phyloP scores from a whole-genome alignment of 768 basidiomycete genomes.

The Boletus fagicola region DNA sequence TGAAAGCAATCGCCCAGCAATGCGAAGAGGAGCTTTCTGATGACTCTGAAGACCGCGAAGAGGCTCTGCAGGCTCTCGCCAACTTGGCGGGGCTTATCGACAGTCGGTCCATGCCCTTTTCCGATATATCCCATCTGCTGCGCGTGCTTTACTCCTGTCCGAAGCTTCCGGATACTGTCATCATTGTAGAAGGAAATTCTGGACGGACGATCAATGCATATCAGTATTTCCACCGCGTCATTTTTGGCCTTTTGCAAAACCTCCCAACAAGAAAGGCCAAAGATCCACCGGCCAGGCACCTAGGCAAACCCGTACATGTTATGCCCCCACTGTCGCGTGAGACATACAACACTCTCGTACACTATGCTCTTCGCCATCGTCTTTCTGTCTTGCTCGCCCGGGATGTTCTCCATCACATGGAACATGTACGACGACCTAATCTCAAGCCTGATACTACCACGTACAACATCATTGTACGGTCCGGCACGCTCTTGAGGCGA shows the following conservation, averaged over 20 bases:
- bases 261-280: constrained; percentile 30
- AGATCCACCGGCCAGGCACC: constrained; percentile 15
- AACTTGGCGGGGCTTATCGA: constrained; percentile 56
- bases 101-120: constrained; percentile 44
- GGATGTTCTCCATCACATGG: constrained; percentile 56
- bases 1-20: constrained; percentile 33
- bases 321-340: constrained; percentile 38
- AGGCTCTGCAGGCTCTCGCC: constrained; percentile 59
- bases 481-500: constrained; percentile 48
- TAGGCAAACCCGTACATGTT: background rate
- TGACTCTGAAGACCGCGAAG: constrained; percentile 27
- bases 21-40: constrained; percentile 33
- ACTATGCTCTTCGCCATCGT: constrained; percentile 65
- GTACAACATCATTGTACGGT: constrained; percentile 58
- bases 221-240: constrained; percentile 47
- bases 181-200: constrained; percentile 32
- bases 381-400: constrained; percentile 48
- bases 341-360: constrained; percentile 60
- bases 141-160: constrained; percentile 48
- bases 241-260: constrained; percentile 39
- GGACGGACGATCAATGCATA: constrained; percentile 39
- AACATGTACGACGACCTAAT: constrained; percentile 36
- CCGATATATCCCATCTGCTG: constrained; percentile 45
- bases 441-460: constrained; percentile 50
- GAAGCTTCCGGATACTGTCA: constrained; percentile 38